Evolutionary conservation across 164 flowering plant species (phyloP), one percentile per base, ranked within the genome.

Genomic region (Berberis thunbergii): DNA sequence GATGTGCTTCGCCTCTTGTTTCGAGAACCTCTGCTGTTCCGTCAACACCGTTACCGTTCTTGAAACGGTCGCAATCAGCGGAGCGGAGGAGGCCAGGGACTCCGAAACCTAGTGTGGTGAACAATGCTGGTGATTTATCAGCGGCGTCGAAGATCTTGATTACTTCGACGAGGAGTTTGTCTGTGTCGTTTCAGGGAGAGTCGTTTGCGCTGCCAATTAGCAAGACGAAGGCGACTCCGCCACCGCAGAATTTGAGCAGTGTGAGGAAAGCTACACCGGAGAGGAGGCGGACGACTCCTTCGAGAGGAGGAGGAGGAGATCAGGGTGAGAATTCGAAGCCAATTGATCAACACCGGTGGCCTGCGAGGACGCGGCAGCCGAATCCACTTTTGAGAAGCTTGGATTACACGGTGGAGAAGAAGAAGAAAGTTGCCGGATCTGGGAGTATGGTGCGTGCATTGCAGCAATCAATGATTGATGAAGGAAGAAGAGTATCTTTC

Each of bases 161-260:
- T 48, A 86, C 91, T 63, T 87, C 98, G 1, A 80, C 89, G 2
- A 72, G 99, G 74, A 87, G 96, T 54, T 78, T 91, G 61, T 87
- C 97, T 0, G 97, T 94, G 66, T 91, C 99, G 4, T 94, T 94
- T 69, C 97, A 94, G 72, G 99, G 99, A 2, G 96, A 91, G 66
- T 78, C 96, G 4, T 94, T 85, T 72, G 85, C 96, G 11, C 84
- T 94, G 42, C 96, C 93, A 44, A 69, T 91, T 71, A 84, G 96
- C 63, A 91, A 85, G 75, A 74, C 84, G 26, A 89, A 87, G 70
- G 76, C 78, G 10, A 69, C 41, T 41, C n/a, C 81, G 41, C 73
- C 77, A n/a, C 10, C 79, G 2, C 73, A 78, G 5, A 74, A 64
- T 73, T 64, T 57, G 72, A 72, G 70, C 62, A 72, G 57, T 57